These are phyloP conservation scores for Fusarium liriodendri DNA, from an alignment of 2,329 filamentous ascomycete genomes.

Conservation along the genomic window DNA sequence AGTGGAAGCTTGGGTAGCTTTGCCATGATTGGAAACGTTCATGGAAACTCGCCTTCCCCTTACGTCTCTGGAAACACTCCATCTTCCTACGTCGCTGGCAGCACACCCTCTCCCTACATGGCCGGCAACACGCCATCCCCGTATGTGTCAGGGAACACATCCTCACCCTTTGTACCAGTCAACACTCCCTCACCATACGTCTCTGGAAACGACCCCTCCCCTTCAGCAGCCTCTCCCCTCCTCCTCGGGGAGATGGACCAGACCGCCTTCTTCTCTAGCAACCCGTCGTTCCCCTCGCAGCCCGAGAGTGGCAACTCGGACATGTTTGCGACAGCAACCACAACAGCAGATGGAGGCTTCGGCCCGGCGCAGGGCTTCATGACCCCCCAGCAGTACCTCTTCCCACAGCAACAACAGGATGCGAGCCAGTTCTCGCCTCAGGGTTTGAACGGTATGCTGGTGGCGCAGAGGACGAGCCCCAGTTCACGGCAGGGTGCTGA, in stretches of 20 bases:
- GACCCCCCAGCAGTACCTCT: conserved; percentile 54
- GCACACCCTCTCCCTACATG: conserved; percentile 28
- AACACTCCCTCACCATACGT: conserved; percentile 31
- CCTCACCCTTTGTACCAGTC: conserved; percentile 17
- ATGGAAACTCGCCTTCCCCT: conserved; percentile 24
- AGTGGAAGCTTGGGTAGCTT: conserved; percentile 64
- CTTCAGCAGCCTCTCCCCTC: conserved; percentile 55
- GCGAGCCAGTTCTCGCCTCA: conserved; percentile 37
- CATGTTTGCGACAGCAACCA: conserved; percentile 45
- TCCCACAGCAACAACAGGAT: conserved; percentile 48
- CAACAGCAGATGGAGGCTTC: conserved; percentile 44
- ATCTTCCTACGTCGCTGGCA: conserved; percentile 22
- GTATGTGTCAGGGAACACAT: conserved; percentile 37
- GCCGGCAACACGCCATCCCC: conserved; percentile 17
- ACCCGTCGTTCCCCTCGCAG: conserved; percentile 45
- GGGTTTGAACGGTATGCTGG: conserved; percentile 40
- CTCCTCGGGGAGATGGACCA: conserved; percentile 54
- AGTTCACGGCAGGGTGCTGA: conserved; percentile 33
- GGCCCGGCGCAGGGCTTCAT: conserved; percentile 48
- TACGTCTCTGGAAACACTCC: conserved; percentile 23
- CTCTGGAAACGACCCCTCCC: conserved; percentile 42
- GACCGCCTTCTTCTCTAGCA: conserved; percentile 48
- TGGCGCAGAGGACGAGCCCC: conserved; percentile 12
- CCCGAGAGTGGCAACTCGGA: conserved; percentile 37
- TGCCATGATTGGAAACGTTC: conserved; percentile 56